Evolutionary conservation across 805 yeast genomes (phyloP).

Genomic region (Blastobotrys attinorum): DNA sequence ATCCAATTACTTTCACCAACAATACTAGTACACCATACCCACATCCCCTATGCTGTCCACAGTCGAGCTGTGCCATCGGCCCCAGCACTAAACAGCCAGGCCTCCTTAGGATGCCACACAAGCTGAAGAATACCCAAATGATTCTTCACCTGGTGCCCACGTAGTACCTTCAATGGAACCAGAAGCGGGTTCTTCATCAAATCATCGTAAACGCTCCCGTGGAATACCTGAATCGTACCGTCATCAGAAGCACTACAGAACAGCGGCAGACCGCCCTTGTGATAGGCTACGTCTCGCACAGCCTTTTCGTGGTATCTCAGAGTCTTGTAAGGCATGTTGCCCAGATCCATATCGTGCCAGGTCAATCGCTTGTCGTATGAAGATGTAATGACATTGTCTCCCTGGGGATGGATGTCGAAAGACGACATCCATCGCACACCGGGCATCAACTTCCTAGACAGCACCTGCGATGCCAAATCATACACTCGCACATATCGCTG

Average conservation of each 20-base stretch:
- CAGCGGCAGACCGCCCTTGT: slow-evolving; percentile 74
- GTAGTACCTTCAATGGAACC: slow-evolving; percentile 89
- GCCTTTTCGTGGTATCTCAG: slow-evolving; percentile 93
- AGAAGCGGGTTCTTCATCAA: slow-evolving; percentile 90
- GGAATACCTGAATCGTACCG: slow-evolving; percentile 89
- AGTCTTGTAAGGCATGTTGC: slow-evolving; percentile 88
- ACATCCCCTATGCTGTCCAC: slow-evolving; percentile 93
- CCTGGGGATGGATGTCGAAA: slow-evolving; percentile 92
- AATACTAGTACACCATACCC: too few relatives aligned
- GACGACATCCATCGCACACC: slow-evolving; percentile 93
- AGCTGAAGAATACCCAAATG: slow-evolving; percentile 82
- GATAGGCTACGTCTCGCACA: slow-evolving; percentile 81
- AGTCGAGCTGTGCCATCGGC: slow-evolving; percentile 93
- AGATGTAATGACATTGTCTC: slow-evolving; percentile 87
- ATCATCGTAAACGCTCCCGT: slow-evolving; percentile 93
- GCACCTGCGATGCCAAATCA: slow-evolving; percentile 77
- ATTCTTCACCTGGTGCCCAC: slow-evolving; percentile 75
- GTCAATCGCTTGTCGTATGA: slow-evolving; percentile 91
- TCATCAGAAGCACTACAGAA: slow-evolving; percentile 95
- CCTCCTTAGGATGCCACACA: slow-evolving; percentile 96
- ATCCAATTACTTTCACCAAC: too few relatives aligned
- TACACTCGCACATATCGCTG: slow-evolving; percentile 89
- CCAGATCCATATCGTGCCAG: slow-evolving; percentile 94
- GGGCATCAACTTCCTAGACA: slow-evolving; percentile 80
- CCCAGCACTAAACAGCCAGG: slow-evolving; percentile 96